A percentile compares a stretch with the other conserved stretches of the same genome.
Evolutionary conservation across 2,329 filamentous ascomycete species (phyloP).

Genomic region (Hawksworthiomyces lignivorus): DNA sequence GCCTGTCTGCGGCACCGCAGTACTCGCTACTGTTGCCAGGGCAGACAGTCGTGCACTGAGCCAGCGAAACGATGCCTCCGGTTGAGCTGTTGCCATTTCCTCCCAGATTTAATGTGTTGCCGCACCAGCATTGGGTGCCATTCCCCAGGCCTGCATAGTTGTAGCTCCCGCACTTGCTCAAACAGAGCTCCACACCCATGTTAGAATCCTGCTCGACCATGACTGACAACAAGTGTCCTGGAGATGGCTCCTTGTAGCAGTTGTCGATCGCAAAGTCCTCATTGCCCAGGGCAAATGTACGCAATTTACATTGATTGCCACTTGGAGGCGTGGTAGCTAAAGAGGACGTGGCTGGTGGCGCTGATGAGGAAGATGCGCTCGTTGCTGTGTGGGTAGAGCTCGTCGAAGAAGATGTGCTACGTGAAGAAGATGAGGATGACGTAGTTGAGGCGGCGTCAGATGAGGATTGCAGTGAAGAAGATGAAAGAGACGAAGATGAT

Average conservation of each 20-base stretch:
- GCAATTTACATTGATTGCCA: too few species aligned
- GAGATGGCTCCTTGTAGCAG: constrained; percentile 16
- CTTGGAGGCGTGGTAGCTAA: background rate
- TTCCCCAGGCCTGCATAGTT: constrained; percentile 30
- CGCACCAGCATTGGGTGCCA: constrained; percentile 33
- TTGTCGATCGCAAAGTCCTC: constrained; percentile 17
- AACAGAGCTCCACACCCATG: constrained; percentile 26
- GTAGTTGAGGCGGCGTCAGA: background rate
- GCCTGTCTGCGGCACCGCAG: constrained; percentile 10
- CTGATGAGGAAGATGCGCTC: background rate
- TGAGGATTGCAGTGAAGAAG: background rate
- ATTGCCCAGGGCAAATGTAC: constrained; percentile 4
- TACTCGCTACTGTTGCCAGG: constrained; percentile 11
- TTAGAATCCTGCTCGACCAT: constrained; percentile 5
- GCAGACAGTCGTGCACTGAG: constrained; percentile 9
- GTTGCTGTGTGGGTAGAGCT: too few species aligned
- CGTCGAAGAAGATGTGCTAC: too few species aligned
- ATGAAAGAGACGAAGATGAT: background rate
- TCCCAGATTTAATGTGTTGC: constrained; percentile 19
- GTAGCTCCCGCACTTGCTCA: constrained; percentile 22
- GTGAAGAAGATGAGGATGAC: background rate
- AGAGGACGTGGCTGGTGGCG: background rate
- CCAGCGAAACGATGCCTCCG: background rate
- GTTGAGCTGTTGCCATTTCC: constrained; percentile 16
- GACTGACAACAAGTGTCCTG: constrained; percentile 12